Evolutionary conservation across 2,329 filamentous ascomycete species (phyloP).

Genomic region (Dactylellina sp.): DNA sequence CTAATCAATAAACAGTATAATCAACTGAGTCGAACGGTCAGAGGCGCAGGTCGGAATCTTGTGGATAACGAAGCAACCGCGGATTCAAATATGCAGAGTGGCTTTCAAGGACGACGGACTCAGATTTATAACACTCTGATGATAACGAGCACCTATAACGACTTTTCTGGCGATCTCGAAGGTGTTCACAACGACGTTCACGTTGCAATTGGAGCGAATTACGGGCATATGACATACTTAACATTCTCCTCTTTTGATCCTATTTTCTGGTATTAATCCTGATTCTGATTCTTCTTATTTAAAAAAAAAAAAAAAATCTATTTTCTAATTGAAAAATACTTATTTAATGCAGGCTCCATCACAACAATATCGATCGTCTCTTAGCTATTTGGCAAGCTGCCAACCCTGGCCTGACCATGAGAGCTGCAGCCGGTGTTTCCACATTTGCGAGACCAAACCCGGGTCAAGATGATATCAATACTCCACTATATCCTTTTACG

Average conservation of each 20-base stretch:
- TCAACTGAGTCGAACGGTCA: background rate
- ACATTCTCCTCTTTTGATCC: slow-evolving; percentile 60
- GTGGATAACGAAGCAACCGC: slow-evolving; percentile 38
- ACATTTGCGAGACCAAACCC: slow-evolving; percentile 49
- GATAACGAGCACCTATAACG: slow-evolving; percentile 54
- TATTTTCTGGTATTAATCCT: slow-evolving; percentile 61
- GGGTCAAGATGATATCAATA: slow-evolving; percentile 54
- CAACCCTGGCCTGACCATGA: slow-evolving; percentile 50
- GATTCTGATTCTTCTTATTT: no score
- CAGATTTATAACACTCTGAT: slow-evolving; percentile 58
- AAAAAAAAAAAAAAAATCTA: no score
- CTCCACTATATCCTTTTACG: slow-evolving; percentile 59
- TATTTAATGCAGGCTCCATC: slow-evolving; percentile 53
- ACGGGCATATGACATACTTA: slow-evolving; percentile 60
- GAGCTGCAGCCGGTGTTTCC: slow-evolving; percentile 26
- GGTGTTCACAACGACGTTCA: slow-evolving; percentile 60
- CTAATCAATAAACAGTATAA: slow-evolving; percentile 19
- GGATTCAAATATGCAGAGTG: slow-evolving; percentile 23
- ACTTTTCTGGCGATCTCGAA: slow-evolving; percentile 57
- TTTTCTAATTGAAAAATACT: background rate
- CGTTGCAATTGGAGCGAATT: slow-evolving; percentile 41
- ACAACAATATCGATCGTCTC: slow-evolving; percentile 60
- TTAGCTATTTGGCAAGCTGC: slow-evolving; percentile 61
- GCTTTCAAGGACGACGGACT: slow-evolving; percentile 10
- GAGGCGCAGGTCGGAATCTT: slow-evolving; percentile 14